phyloP scores from a whole-genome alignment of 208 protist genomes.

The Leishmania major region DNA sequence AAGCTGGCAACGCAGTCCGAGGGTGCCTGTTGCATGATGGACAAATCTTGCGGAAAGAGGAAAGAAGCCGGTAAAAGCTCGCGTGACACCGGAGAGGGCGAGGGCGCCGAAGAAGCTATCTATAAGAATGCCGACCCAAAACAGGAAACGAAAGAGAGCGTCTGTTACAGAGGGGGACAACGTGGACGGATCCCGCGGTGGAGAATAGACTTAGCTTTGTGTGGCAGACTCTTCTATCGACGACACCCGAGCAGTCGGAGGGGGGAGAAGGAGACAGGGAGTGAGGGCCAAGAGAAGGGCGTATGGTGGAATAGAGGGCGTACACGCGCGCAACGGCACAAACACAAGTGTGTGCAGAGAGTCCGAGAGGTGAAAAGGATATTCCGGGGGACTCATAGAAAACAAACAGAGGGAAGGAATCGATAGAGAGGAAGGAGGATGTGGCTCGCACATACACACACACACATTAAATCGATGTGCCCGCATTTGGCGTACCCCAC shows the following conservation, averaged over 20 bases:
- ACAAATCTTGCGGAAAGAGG: neutral
- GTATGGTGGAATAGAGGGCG: neutral
- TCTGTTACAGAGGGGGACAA: neutral
- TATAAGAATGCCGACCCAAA: neutral
- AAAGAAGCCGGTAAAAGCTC: neutral
- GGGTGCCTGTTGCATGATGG: constrained; percentile 38
- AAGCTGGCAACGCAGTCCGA: constrained; percentile 90
- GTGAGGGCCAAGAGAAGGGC: neutral
- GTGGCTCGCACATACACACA: neutral
- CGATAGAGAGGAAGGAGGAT: neutral
- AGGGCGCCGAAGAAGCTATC: neutral
- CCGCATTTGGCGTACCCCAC: neutral
- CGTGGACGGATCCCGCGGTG: neutral
- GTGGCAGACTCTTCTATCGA: neutral
- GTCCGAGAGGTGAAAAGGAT: neutral
- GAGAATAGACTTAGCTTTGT: neutral
- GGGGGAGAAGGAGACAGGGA: neutral
- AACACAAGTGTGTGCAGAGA: neutral
- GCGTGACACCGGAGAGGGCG: neutral
- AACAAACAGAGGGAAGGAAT: neutral
- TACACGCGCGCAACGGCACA: neutral
- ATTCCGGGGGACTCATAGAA: neutral
- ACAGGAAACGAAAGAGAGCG: neutral
- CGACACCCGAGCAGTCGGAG: neutral
- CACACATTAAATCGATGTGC: neutral